Evolutionary conservation across 2,329 filamentous ascomycete genomes (phyloP).

Genomic region (Chaetomium strumarium): DNA sequence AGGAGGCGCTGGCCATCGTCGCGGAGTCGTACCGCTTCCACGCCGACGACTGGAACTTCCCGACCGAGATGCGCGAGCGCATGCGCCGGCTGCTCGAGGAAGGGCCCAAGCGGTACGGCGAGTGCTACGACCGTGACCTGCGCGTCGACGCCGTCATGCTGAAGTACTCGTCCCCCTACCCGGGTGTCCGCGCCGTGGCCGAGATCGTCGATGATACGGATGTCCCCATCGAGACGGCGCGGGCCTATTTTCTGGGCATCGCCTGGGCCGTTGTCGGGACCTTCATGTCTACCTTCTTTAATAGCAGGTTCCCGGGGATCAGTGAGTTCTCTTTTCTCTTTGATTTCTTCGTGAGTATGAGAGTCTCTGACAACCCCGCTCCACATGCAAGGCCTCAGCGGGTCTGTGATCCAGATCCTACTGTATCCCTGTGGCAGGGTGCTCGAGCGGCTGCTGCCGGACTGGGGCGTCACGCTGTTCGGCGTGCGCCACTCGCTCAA

Average conservation of each 20-base stretch:
- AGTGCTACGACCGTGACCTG: constrained; percentile 37
- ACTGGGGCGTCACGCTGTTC: constrained; percentile 39
- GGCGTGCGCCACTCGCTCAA: constrained; percentile 36
- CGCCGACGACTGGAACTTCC: constrained; percentile 41
- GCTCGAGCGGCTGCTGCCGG: constrained; percentile 39
- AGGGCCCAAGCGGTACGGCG: constrained; percentile 36
- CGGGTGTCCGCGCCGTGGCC: constrained; percentile 37
- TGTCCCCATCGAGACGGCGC: constrained; percentile 36
- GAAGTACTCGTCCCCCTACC: constrained; percentile 38
- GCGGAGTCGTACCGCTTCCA: constrained; percentile 35
- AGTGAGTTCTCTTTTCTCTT: constrained; percentile 18
- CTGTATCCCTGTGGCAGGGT: constrained; percentile 42
- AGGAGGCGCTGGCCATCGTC: constrained; percentile 37
- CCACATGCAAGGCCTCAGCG: constrained; percentile 30
- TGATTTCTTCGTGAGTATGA: no score
- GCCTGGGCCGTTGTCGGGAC: constrained; percentile 36
- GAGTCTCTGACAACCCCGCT: no score
- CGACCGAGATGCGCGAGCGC: constrained; percentile 36
- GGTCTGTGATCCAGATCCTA: constrained; percentile 40
- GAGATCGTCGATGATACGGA: constrained; percentile 32
- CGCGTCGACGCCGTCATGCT: constrained; percentile 37
- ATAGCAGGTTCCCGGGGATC: constrained; percentile 36
- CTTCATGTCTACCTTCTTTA: constrained; percentile 38
- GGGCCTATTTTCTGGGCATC: constrained; percentile 39
- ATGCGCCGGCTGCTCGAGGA: constrained; percentile 35